A percentile compares a stretch with the other conserved stretches of the same genome.
Evolutionary conservation across 495 filamentous ascomycete genomes (phyloP).

Genomic region (Ascodesmis nigricans): DNA sequence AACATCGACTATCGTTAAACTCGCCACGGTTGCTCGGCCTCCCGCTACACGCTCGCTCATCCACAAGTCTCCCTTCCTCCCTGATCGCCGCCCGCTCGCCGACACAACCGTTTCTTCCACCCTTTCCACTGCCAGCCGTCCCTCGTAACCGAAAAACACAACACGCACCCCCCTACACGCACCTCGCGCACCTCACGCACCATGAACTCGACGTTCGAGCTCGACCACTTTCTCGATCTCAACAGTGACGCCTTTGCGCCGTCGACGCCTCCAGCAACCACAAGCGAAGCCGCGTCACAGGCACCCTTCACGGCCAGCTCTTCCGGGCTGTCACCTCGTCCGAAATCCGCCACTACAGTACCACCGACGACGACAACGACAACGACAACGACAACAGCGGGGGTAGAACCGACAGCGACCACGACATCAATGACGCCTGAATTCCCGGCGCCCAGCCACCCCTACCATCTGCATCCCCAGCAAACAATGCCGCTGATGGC

Average conservation of each 20-base stretch:
- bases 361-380: slow-evolving; percentile 10
- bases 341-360: slow-evolving; percentile 5
- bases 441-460: slow-evolving; percentile 62
- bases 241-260: slow-evolving; percentile 10
- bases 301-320: neutral
- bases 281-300: no score
- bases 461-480: slow-evolving; percentile 79
- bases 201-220: no score
- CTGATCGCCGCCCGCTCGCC: neutral
- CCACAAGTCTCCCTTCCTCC: neutral
- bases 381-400: no score
- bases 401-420: no score
- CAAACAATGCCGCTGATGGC: slow-evolving; percentile 64
- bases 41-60: neutral
- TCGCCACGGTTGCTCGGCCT: no score
- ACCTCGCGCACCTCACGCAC: no score
- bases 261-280: slow-evolving; percentile 13
- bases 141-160: no score
- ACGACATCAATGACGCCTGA: slow-evolving; percentile 11
- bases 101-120: no score
- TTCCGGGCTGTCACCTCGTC: slow-evolving; percentile 13
- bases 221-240: slow-evolving; percentile 21
- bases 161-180: no score
- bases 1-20: no score
- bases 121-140: no score